Evolutionary conservation across 352 stramenopile genomes (phyloP), one percentile per base, ranked within the genome.

Genomic region (Pythium angustatum): DNA sequence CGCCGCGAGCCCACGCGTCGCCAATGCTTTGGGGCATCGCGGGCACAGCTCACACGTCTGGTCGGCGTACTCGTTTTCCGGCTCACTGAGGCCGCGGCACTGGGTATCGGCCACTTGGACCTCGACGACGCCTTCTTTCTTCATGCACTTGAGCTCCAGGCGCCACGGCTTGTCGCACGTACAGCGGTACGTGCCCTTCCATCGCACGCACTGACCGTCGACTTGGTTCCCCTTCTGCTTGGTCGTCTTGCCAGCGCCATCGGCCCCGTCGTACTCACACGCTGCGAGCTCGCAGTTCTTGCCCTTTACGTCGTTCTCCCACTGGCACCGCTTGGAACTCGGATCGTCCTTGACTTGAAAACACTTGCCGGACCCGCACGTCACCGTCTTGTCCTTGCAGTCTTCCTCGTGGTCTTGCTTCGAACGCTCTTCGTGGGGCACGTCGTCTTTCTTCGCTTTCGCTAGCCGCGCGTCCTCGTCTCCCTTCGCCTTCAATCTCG

Each of bases 371-470:
- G 31, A 48, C 9, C 51, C 51, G 12, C 51, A 58, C 2, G 7
- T 58, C 27, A 48, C 31, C 14, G 9, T 22, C 22, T 58, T 58
- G 31, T 31, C 22, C 31, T 19, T 48, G 22, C 51, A 58, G 2
- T 45, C 31, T 15, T 58, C 51, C 19, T 58, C 51, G n/a, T 58
- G 19, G 31, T 58, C 51, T 58, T 47, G 31, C 21, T 58, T 45
- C 31, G 17, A 24, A 3, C 33, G 31, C 31, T 58, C 34, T 24
- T 58, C 31, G 51, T 14, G 33, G 9, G 51, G 51, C 21, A 26
- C 34, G 9, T 45, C 51, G 31, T 58, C 31, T 34, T 58, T 34
- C 22, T 17, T 8, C 10, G 31, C 34, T 15, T 47, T 45, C 12
- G 31, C 34, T 31, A 47, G 31, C 19, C 17, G n/a, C 12, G 21